These are phyloP conservation scores for Diphasiastrum complanatum DNA, from an alignment of 83 land plant species.

Conservation along the genomic window DNA sequence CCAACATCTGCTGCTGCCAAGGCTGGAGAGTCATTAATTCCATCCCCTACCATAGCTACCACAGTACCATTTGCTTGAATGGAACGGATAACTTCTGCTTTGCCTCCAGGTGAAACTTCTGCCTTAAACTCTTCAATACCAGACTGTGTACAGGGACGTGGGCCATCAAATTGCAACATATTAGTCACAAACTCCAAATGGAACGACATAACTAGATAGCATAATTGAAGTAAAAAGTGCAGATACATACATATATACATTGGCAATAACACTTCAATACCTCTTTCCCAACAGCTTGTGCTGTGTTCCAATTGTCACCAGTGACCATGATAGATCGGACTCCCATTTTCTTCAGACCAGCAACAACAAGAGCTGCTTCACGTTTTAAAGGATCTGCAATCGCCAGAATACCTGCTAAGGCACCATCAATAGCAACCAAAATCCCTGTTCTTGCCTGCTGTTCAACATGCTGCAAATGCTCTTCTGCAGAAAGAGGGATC, in stretches of 20 bases:
- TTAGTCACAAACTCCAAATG: too few relatives aligned
- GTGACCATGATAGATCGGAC: conserved; percentile 77
- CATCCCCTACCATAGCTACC: conserved; percentile 98
- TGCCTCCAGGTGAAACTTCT: conserved; percentile 90
- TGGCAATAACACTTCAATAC: too few relatives aligned
- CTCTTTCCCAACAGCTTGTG: conserved; percentile 80
- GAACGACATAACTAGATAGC: conserved; percentile 10
- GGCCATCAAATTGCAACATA: too few relatives aligned
- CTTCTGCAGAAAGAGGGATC: conserved; percentile 52
- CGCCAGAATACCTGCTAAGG: conserved; percentile 57
- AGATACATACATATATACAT: too few relatives aligned
- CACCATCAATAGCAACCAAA: conserved; percentile 60
- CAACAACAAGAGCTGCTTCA: conserved; percentile 81
- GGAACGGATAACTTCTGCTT: conserved; percentile 62
- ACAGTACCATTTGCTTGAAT: conserved; percentile 70
- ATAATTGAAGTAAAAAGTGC: neutral
- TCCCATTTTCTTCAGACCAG: conserved; percentile 76
- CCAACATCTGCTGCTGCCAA: conserved; percentile 96
- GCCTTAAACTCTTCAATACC: conserved; percentile 79
- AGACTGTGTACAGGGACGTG: too few relatives aligned
- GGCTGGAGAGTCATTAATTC: conserved; percentile 93
- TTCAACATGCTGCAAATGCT: conserved; percentile 55
- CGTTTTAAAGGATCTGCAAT: conserved; percentile 83
- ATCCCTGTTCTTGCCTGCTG: conserved; percentile 65
- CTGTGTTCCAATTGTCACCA: conserved; percentile 92